Evolutionary conservation across 352 stramenopile species (phyloP).

Genomic region (Pythium scleroteichum): DNA sequence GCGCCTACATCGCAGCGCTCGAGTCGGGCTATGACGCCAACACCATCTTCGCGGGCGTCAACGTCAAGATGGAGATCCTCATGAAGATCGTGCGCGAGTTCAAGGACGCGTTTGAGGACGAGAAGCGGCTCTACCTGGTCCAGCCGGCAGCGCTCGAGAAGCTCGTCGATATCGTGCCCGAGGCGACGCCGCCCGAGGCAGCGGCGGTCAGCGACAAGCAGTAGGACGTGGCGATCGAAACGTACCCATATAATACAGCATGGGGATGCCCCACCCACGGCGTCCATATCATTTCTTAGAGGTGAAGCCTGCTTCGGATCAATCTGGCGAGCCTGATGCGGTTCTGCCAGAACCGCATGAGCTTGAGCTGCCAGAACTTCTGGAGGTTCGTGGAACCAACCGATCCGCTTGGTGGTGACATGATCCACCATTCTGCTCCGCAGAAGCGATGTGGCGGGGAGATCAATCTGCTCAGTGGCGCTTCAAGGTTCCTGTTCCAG

Average conservation of each 20-base stretch:
- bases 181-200: conserved; percentile 39
- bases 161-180: conserved; percentile 80
- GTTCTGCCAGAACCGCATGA: too few species aligned
- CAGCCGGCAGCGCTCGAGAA: conserved; percentile 67
- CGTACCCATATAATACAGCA: neutral
- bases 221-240: neutral
- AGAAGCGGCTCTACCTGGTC: conserved; percentile 67
- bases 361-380: too few species aligned
- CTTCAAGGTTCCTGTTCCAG: too few species aligned
- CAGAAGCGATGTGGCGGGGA: too few species aligned
- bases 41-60: conserved; percentile 75
- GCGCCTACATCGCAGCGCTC: conserved; percentile 74
- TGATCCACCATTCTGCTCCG: too few species aligned
- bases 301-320: too few species aligned
- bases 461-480: too few species aligned
- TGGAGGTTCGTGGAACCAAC: too few species aligned
- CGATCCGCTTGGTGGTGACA: too few species aligned
- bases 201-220: conserved; percentile 1
- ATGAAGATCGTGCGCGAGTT: conserved; percentile 83
- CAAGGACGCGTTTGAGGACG: conserved; percentile 71
- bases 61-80: conserved; percentile 81
- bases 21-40: conserved; percentile 77
- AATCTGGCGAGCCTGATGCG: too few species aligned
- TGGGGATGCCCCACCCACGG: neutral
- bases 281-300: too few species aligned